Conservation (phyloP, 306 rosid genomes). For the Boehmeria nivea region DNA sequence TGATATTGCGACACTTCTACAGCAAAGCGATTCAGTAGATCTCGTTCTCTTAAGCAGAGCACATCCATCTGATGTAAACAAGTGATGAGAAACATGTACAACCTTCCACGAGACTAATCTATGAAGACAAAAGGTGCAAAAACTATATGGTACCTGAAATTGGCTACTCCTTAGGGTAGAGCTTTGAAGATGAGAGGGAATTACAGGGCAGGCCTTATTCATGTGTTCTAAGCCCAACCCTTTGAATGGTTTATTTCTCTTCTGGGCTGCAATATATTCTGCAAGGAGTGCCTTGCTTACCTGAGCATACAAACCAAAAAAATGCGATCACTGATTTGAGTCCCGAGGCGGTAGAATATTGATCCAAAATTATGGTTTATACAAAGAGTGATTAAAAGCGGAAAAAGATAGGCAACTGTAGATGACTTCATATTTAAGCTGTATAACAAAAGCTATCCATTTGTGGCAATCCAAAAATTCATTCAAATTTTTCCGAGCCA, state of each 20-base stretch:
- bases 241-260: slow-evolving; percentile 56
- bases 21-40: slow-evolving; percentile 63
- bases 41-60: slow-evolving; percentile 81
- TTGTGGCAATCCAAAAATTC: too few species aligned
- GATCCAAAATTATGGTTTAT: too few species aligned
- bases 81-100: slow-evolving; percentile 23
- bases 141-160: slow-evolving; percentile 62
- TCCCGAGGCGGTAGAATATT: too few species aligned
- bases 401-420: too few species aligned
- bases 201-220: slow-evolving; percentile 58
- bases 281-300: slow-evolving; percentile 85
- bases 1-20: slow-evolving; percentile 59
- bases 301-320: slow-evolving; percentile 38
- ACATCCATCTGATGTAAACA: slow-evolving; percentile 50
- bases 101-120: slow-evolving; percentile 6
- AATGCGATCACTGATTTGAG: not conserved
- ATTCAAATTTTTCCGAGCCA: too few species aligned
- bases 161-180: slow-evolving; percentile 50
- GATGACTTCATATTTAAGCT: too few species aligned
- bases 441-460: too few species aligned
- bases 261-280: slow-evolving; percentile 55
- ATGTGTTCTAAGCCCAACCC: slow-evolving; percentile 87
- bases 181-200: slow-evolving; percentile 61
- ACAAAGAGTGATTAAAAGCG: too few species aligned
- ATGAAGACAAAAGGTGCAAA: slow-evolving; percentile 7